Evolutionary conservation across 257 asterid genomes (phyloP).

Genomic region (Mentha longifolia): DNA sequence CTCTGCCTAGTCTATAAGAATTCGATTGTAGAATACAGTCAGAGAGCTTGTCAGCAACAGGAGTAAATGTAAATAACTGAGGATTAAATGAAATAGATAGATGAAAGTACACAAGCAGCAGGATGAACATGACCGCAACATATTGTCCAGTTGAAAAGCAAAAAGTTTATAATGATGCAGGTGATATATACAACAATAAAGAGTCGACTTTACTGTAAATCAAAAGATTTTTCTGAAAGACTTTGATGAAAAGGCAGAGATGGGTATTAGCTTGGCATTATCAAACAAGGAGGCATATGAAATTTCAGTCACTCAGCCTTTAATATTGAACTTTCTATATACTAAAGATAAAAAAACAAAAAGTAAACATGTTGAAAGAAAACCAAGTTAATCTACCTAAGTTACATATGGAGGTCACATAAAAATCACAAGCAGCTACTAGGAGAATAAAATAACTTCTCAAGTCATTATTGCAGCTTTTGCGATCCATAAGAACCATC

Average conservation of each 20-base stretch:
- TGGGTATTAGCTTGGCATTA: no score
- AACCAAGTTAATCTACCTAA: slow-evolving; percentile 10
- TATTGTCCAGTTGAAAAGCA: slow-evolving; percentile 16
- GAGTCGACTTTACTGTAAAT: slow-evolving; percentile 9
- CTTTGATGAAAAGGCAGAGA: background rate
- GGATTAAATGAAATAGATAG: slow-evolving; percentile 2
- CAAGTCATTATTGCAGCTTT: slow-evolving; percentile 1
- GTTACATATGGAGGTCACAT: background rate
- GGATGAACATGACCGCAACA: slow-evolving; percentile 6
- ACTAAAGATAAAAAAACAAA: background rate
- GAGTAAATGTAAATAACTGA: background rate
- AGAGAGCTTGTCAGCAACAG: slow-evolving; percentile 11
- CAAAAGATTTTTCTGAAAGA: background rate
- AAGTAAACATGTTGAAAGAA: background rate
- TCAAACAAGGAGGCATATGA: no score
- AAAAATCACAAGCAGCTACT: slow-evolving; percentile 7
- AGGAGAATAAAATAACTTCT: slow-evolving; percentile 6
- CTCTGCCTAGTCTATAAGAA: slow-evolving; percentile 16
- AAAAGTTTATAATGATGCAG: background rate
- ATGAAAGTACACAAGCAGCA: background rate
- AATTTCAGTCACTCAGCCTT: background rate
- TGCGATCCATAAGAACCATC: slow-evolving; percentile 9
- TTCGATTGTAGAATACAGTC: slow-evolving; percentile 10
- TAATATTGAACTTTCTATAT: slow-evolving; percentile 1
- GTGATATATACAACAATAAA: background rate